Evolutionary conservation across 78 protist species (phyloP), one percentile per base, ranked within the genome.

Genomic region (Anaeramoeba ignava): DNA sequence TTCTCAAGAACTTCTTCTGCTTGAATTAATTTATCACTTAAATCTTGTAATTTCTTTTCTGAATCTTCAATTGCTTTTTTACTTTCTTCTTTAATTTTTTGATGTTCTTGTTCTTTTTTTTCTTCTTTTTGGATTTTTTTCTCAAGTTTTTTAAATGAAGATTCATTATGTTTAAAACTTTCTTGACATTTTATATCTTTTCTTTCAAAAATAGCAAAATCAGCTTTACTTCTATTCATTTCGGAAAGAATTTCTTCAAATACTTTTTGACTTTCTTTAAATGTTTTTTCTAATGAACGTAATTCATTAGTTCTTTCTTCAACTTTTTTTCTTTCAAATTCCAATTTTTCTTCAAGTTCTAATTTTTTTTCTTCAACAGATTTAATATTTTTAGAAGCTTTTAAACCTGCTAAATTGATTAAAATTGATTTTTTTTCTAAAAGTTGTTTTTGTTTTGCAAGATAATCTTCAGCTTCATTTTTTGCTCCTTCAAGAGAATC

Each of bases 391-490:
- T 54, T 54, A 8, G 8, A 8, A 17, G 36, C 17, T 54, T 54
- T 17, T 17, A 27, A 27, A 27, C 17, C 17, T 27, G 8, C 8
- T 8, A 54, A 54, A 54, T 54, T 54, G 73, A 54, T 27, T 17
- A 8, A 8, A 27, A 82, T 23, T 27, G 38, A 3, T 17, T 3
- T 12, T 42, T 78, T 36, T 27, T 41, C 41, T 31, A 36, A 27
- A 3, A 90, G 67, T 68, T 90, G 88, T 2, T n/a, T 31, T 81
- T 94, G 91, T 0, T 38, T 40, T 2, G 3, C 27, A 27, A 96
- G 0, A 83, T 41, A 95, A 54, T 38, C 92, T 81, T 88, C 94
- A 3, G 99, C 99, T 79, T 94, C 98, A 3, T 17, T 39, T 90
- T 93, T 94, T 34, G 93, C 86, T 31, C 82, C 95, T 82, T 91